Evolutionary conservation across 352 stramenopile species (phyloP).

Genomic region (Phytophthora palmivora): DNA sequence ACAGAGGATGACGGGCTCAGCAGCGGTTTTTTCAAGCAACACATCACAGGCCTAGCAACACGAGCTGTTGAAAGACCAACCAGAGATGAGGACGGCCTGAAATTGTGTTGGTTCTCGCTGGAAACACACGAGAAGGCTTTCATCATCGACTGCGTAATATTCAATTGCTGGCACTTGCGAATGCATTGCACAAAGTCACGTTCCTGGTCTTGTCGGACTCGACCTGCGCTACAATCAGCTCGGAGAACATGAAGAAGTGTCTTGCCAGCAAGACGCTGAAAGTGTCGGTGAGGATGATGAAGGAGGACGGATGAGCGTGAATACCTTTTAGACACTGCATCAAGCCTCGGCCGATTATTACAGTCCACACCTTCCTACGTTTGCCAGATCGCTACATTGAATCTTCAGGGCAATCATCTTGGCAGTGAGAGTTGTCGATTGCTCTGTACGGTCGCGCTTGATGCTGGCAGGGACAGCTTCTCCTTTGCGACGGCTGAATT

Average conservation of each 20-base stretch:
- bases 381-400: conserved; percentile 59
- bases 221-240: conserved; percentile 68
- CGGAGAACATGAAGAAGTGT: conserved; percentile 41
- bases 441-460: conserved; percentile 60
- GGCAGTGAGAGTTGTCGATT: conserved; percentile 65
- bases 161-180: conserved; percentile 61
- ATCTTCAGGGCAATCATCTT: conserved; percentile 67
- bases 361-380: conserved; percentile 55
- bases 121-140: conserved; percentile 67
- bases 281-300: conserved; percentile 27
- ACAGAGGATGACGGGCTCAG: conserved; percentile 39
- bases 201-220: conserved; percentile 49
- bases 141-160: conserved; percentile 71
- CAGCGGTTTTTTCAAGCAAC: conserved; percentile 46
- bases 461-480: conserved; percentile 39
- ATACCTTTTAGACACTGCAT: conserved; percentile 54
- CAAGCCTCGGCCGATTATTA: conserved; percentile 54
- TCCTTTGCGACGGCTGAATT: conserved; percentile 48
- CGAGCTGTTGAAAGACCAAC: conserved; percentile 21
- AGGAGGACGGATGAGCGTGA: conserved; percentile 42
- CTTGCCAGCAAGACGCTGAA: conserved; percentile 23
- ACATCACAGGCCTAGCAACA: conserved; percentile 58
- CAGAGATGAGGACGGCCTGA: conserved; percentile 14
- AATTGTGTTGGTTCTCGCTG: conserved; percentile 46
- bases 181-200: conserved; percentile 57